These are phyloP conservation scores for Bonia amplexicaulis DNA, from an alignment of 176 grass and related monocot species.

Conservation along the genomic window DNA sequence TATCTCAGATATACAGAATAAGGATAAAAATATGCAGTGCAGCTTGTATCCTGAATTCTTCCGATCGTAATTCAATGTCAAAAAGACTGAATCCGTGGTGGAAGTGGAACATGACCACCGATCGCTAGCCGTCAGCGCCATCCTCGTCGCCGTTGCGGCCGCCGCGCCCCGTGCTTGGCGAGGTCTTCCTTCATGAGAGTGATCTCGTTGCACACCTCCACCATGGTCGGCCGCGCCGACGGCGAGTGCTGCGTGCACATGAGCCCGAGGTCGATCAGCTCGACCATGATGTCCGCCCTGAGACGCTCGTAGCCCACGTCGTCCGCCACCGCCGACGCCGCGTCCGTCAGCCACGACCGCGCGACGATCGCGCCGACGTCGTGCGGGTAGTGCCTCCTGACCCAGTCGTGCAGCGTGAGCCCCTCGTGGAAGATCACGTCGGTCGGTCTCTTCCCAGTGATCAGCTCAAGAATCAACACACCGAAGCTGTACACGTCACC, in stretches of 20 bases:
- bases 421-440: constrained; percentile 84
- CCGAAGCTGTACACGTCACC: constrained; percentile 97
- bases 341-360: constrained; percentile 44
- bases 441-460: constrained; percentile 75
- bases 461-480: constrained; percentile 74
- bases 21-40: not conserved
- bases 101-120: constrained; percentile 27
- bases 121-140: constrained; percentile 29
- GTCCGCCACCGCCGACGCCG: not conserved
- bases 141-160: not conserved
- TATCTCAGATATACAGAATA: not conserved
- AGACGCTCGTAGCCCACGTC: constrained; percentile 24
- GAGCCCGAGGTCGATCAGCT: constrained; percentile 71
- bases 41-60: not conserved
- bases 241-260: constrained; percentile 72
- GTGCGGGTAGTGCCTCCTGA: constrained; percentile 58
- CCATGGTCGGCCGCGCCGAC: constrained; percentile 59
- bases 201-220: constrained; percentile 66
- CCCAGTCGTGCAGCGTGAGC: constrained; percentile 82
- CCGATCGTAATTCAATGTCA: not conserved
- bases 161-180: constrained; percentile 18
- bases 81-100: constrained; percentile 35
- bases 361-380: constrained; percentile 46
- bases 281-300: constrained; percentile 34
- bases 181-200: constrained; percentile 70